Base-by-base conservation (phyloP, 495 filamentous ascomycete genomes). In the Lindgomyces ingoldianus region DNA sequence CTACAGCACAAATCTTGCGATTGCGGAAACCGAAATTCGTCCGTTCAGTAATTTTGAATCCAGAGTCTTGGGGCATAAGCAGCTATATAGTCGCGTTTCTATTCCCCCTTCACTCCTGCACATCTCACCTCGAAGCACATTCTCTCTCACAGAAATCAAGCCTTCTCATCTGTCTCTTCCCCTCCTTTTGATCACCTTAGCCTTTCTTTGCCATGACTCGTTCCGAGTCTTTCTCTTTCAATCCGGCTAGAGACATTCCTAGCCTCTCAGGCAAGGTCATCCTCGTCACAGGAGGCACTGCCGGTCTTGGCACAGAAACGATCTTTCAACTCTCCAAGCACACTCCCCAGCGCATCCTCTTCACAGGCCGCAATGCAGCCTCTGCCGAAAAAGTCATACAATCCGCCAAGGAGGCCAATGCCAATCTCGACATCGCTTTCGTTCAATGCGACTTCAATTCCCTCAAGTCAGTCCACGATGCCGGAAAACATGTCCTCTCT, bases 221-320 rank as follows among this genome's bases (percentile, higher is more conserved):
- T 27, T 12, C 25, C 4, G 26, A 25, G 1, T 16, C 25, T 30
- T 16, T 52, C 26, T 18, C 19, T n/a, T 62, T 62, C 60, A 39
- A 68, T 36, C 65, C 65, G 1, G 29, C 10, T 2, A 63, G 1
- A 16, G 65, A 64, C 26, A 64, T 68, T 21, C 65, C 58, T 18
- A 22, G 19, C 21, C 53, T 68, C 26, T 1, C 19, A 0, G 60
- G 60, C 18, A 68, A 68, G 47, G 65, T 68, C 52, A 57, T 68
- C 29, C 51, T 68, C 30, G 44, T 68, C 42, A 68, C 65, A 26
- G 65, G 65, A 1, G 65, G 59, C 2, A 68, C 65, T n/a, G 22
- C 60, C 1, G 65, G 65, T 12, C 51, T 68, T 44, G 65, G 65
- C 33, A 44, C 58, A 1, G 29, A 41, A 33, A 50, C 60, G 14